Percentiles rank a stretch among this genome's conserved stretches.
These are phyloP conservation scores for Chalciporus piperatus DNA, from an alignment of 768 basidiomycete species.

Conservation along the genomic window DNA sequence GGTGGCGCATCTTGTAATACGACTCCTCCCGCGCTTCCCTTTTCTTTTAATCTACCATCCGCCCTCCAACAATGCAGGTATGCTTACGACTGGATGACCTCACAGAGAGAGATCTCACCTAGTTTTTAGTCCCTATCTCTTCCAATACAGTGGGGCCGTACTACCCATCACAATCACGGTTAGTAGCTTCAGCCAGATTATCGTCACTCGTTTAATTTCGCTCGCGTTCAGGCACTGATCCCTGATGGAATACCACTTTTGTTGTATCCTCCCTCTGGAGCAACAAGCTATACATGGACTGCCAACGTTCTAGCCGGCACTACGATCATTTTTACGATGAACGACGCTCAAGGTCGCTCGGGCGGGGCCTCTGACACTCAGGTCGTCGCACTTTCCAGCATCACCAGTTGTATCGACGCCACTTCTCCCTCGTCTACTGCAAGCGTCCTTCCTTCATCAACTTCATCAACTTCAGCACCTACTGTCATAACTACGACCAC, in stretches of 20 bases:
- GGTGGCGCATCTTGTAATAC: conserved; percentile 48
- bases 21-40: conserved; percentile 40
- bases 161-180: conserved; percentile 58
- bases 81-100: conserved; percentile 10
- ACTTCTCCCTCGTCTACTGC: conserved; percentile 53
- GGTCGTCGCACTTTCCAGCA: conserved; percentile 45
- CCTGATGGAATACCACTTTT: conserved; percentile 56
- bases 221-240: conserved; percentile 49
- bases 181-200: conserved; percentile 16
- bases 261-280: conserved; percentile 38
- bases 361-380: conserved; percentile 62
- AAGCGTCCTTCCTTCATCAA: conserved; percentile 22
- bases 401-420: conserved; percentile 49
- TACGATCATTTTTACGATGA: conserved; percentile 54
- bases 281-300: conserved; percentile 49
- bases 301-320: conserved; percentile 59
- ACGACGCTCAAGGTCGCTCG: conserved; percentile 45
- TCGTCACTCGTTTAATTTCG: neutral
- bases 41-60: conserved; percentile 48
- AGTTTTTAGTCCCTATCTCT: conserved; percentile 41
- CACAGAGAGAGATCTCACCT: conserved; percentile 4
- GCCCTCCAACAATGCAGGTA: conserved; percentile 64
- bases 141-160: conserved; percentile 44
- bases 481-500: conserved; percentile 19
- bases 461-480: conserved; percentile 12